Evolutionary conservation across 352 stramenopile species (phyloP).

Genomic region (Phytophthora lateralis): DNA sequence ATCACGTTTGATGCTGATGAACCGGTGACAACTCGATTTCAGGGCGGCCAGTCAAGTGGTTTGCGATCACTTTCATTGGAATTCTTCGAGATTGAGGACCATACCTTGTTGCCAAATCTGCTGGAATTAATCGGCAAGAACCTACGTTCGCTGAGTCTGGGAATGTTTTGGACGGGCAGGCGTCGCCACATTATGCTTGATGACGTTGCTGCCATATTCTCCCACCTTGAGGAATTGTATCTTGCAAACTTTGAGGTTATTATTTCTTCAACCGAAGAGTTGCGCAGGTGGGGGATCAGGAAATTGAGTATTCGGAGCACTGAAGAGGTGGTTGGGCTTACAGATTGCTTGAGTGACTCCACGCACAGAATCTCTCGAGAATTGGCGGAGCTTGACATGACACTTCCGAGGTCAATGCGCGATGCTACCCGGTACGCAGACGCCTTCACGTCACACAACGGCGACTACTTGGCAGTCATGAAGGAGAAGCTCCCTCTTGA

Average conservation of each 20-base stretch:
- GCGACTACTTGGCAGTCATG: constrained; percentile 6
- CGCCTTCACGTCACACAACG: background rate
- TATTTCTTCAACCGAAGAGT: background rate
- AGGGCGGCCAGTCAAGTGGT: background rate
- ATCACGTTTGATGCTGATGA: constrained; percentile 1
- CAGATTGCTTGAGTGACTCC: constrained; percentile 9
- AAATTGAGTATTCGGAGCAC: constrained; percentile 10
- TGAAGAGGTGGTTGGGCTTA: constrained; percentile 3
- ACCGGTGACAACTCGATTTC: background rate
- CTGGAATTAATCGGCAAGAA: constrained; percentile 13
- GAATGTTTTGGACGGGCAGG: constrained; percentile 12
- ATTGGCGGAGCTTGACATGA: constrained; percentile 15
- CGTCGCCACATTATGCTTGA: constrained; percentile 4
- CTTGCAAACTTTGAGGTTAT: constrained; percentile 2
- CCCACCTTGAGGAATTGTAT: constrained; percentile 10
- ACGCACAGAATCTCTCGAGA: constrained; percentile 5
- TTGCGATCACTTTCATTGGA: constrained; percentile 5
- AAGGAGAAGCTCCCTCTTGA: constrained; percentile 8
- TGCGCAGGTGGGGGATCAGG: constrained; percentile 15
- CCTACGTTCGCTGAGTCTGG: constrained; percentile 9
- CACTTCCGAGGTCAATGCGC: background rate
- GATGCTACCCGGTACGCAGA: background rate
- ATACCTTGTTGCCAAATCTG: background rate
- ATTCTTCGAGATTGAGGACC: constrained; percentile 16
- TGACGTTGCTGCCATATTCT: constrained; percentile 5